phyloP scores from a whole-genome alignment of 2,329 filamentous ascomycete genomes.

The Cladosporium sp. region DNA sequence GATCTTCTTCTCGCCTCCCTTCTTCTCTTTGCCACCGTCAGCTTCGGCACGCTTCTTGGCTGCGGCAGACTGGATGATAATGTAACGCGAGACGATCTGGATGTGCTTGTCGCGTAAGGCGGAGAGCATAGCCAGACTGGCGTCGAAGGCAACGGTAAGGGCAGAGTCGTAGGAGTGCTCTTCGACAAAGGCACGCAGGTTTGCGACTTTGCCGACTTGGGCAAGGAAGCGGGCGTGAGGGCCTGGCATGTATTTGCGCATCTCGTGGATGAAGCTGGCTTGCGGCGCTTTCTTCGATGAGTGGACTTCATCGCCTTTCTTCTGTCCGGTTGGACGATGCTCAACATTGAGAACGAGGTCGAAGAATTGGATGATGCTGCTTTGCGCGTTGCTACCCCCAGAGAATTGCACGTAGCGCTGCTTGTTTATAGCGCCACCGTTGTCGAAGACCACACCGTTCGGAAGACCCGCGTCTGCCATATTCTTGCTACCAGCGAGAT shows the following conservation, averaged over 20 bases:
- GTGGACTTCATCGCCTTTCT: constrained; percentile 38
- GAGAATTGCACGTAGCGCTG: constrained; percentile 75
- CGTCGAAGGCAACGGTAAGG: constrained; percentile 80
- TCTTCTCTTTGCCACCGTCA: constrained; percentile 23
- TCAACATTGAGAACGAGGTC: constrained; percentile 86
- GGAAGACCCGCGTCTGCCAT: constrained; percentile 93
- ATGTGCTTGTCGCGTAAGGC: constrained; percentile 90
- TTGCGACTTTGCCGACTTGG: constrained; percentile 73
- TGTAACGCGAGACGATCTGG: constrained; percentile 91
- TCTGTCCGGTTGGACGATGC: constrained; percentile 83
- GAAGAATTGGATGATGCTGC: constrained; percentile 95
- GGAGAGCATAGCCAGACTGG: constrained; percentile 75
- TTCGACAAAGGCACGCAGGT: constrained; percentile 81
- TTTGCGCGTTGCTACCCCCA: constrained; percentile 94
- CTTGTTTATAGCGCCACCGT: constrained; percentile 50
- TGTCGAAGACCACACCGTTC: constrained; percentile 80
- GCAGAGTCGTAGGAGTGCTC: constrained; percentile 56
- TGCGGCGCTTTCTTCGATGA: constrained; percentile 44
- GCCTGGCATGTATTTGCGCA: constrained; percentile 96
- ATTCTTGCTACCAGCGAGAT: constrained; percentile 93
- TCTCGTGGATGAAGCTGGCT: constrained; percentile 87
- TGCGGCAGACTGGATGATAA: constrained; percentile 76
- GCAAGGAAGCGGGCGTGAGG: constrained; percentile 84
- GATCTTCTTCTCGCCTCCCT: constrained; percentile 52
- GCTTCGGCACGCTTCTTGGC: constrained; percentile 42